A percentile compares a stretch with the other conserved stretches of the same genome.
Conservation (phyloP, 768 basidiomycete species). For the Russula olivacea region DNA sequence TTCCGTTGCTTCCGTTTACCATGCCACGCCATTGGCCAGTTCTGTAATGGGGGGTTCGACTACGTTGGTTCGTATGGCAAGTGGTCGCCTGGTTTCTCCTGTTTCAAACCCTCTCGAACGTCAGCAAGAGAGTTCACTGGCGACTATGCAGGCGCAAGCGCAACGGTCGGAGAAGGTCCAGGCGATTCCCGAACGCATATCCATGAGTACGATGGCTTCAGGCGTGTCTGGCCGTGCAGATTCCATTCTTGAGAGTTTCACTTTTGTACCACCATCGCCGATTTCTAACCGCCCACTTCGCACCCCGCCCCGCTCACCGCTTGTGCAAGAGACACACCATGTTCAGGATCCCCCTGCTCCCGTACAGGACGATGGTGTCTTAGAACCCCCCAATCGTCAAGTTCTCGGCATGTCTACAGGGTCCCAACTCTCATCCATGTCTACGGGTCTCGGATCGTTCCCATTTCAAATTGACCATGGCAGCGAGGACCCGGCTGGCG, state of each 20-base stretch:
- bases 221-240: conserved; percentile 67
- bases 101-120: conserved; percentile 43
- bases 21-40: conserved; percentile 22
- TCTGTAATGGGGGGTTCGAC: conserved; percentile 33
- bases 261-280: conserved; percentile 84
- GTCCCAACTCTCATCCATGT: conserved; percentile 71
- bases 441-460: conserved; percentile 78
- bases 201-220: conserved; percentile 47
- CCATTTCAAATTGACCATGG: conserved; percentile 81
- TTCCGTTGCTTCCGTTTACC: conserved; percentile 26
- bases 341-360: conserved; percentile 1
- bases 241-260: conserved; percentile 82
- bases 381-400: conserved; percentile 50
- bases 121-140: conserved; percentile 61
- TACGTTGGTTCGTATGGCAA: conserved; percentile 52
- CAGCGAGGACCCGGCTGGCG: conserved; percentile 13
- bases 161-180: conserved; percentile 35
- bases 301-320: conserved; percentile 69
- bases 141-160: conserved; percentile 54
- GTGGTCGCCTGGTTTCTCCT: conserved; percentile 55
- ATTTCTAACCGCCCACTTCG: conserved; percentile 76
- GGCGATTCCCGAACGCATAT: conserved; percentile 33
- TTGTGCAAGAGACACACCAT: conserved; percentile 44
- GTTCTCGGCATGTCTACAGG: conserved; percentile 67
- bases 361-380: conserved; percentile 16